Conservation (phyloP, 2,329 filamentous ascomycete species). For the Phoma sp. region DNA sequence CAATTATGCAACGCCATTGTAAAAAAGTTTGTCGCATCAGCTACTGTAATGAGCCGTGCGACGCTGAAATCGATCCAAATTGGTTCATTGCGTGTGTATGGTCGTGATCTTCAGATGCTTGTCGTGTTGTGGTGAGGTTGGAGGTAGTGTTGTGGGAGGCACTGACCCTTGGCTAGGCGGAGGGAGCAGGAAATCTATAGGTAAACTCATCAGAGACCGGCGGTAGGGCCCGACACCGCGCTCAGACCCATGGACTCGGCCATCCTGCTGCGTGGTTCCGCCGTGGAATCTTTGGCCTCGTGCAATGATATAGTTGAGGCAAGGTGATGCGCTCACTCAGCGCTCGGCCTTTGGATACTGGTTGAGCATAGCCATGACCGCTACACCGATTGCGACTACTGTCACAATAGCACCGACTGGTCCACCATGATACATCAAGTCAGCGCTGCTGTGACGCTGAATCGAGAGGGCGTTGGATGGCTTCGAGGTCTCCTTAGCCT, state of each 20-base stretch:
- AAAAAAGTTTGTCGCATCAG: too few species aligned
- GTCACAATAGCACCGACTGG: constrained; percentile 49
- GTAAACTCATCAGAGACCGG: too few species aligned
- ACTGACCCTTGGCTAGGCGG: not conserved
- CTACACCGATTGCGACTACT: constrained; percentile 51
- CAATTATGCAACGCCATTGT: constrained; percentile 13
- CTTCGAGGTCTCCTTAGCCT: constrained; percentile 29
- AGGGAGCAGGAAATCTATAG: not conserved
- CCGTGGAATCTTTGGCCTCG: too few species aligned
- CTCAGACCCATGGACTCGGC: too few species aligned
- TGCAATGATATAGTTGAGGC: constrained; percentile 9
- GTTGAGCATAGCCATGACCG: constrained; percentile 52
- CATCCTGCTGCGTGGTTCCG: not conserved
- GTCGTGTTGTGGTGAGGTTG: not conserved
- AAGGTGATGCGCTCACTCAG: constrained; percentile 37
- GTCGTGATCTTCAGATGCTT: not conserved
- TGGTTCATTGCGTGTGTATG: constrained; percentile 4
- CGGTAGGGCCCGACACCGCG: too few species aligned
- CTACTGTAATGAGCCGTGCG: not conserved
- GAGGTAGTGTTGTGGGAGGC: not conserved
- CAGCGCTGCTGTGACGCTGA: constrained; percentile 34
- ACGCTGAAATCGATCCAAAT: not conserved
- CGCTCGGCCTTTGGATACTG: constrained; percentile 56
- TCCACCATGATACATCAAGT: constrained; percentile 46
- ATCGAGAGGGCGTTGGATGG: constrained; percentile 36